Base-by-base conservation (phyloP, 2,329 filamentous ascomycete genomes). In the Colletotrichum eremochloae region DNA sequence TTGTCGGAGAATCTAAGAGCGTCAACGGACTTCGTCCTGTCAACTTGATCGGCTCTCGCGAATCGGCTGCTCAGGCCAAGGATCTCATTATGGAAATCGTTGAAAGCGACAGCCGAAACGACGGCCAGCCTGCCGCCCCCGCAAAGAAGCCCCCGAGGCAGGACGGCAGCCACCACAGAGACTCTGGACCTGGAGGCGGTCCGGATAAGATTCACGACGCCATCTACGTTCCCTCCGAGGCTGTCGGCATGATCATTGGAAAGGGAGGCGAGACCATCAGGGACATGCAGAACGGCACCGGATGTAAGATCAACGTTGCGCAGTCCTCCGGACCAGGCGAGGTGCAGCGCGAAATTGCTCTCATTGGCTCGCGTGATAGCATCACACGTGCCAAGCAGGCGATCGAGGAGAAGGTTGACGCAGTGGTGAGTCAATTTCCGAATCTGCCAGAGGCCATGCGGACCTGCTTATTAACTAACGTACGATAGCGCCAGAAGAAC, bases 161-260 rank as follows among this genome's bases (percentile, higher is more conserved):
- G 61, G 78, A 77, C 62, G 81, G 79, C 69, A 77, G 52, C 33
- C 76, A 79, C 15, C 71, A 76, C 15, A 79, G 82, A 42, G 81
- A 82, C 63, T 77, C 76, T 12, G 80, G 78, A 58, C 77, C 76
- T 38, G 81, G 80, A 11, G 79, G 79, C 36, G 80, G 78, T 64
- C 82, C 81, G 33, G 92, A 93, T 76, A 96, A 95, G 84, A 88
- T 93, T 77, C 95, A 92, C 78, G 94, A 97, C 78, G 91, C 90
- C 52, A 94, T 97, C 74, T 91, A 90, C 76, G 94, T 97, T 12
- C 95, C 95, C 15, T 96, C 94, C 31, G 95, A 97, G 80, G 93
- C 95, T 7, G 95, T 97, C 67, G 95, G 95, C 73, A 97, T 97
- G 95, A 97, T 97, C 75, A 97, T 97, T 73, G 95, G 95, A 75